Conservation (phyloP, 495 filamentous ascomycete species). For the Penicillium diatomitis region DNA sequence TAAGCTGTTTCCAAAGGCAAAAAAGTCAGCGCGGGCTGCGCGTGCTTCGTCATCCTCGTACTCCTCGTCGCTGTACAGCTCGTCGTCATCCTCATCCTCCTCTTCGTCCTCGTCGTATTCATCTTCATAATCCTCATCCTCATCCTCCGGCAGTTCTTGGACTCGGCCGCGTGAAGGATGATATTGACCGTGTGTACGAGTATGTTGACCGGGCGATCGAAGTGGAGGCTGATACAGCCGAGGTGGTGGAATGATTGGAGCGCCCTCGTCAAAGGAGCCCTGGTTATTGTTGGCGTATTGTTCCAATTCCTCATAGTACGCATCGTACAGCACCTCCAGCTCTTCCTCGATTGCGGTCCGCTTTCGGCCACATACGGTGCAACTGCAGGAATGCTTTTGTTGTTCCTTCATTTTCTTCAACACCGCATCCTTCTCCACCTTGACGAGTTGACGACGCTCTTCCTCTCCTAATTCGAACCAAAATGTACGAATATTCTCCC, state of each 20-base stretch:
- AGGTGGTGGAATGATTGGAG: conserved; percentile 57
- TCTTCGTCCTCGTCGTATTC: conserved; percentile 43
- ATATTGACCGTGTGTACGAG: conserved; percentile 37
- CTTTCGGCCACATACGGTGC: conserved; percentile 93
- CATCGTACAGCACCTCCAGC: conserved; percentile 96
- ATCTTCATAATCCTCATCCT: conserved; percentile 52
- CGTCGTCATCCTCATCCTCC: conserved; percentile 39
- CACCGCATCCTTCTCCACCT: conserved; percentile 97
- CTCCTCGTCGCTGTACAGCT: conserved; percentile 48
- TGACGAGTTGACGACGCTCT: conserved; percentile 86
- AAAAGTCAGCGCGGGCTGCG: conserved; percentile 62
- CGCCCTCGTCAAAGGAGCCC: conserved; percentile 44
- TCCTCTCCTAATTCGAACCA: conserved; percentile 96
- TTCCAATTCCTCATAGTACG: conserved; percentile 96
- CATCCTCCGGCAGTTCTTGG: conserved; percentile 59
- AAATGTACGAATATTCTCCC: conserved; percentile 95
- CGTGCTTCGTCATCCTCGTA: conserved; percentile 43
- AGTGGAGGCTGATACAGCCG: conserved; percentile 42
- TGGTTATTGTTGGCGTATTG: conserved; percentile 91
- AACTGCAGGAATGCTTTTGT: conserved; percentile 98
- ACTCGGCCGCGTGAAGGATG: conserved; percentile 42
- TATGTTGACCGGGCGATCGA: conserved; percentile 35
- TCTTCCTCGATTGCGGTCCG: conserved; percentile 97
- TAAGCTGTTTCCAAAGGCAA: conserved; percentile 94
- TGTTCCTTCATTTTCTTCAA: conserved; percentile 99